Evolutionary conservation across 73 alveolate species (phyloP).

Genomic region (Breviolum minutum): DNA sequence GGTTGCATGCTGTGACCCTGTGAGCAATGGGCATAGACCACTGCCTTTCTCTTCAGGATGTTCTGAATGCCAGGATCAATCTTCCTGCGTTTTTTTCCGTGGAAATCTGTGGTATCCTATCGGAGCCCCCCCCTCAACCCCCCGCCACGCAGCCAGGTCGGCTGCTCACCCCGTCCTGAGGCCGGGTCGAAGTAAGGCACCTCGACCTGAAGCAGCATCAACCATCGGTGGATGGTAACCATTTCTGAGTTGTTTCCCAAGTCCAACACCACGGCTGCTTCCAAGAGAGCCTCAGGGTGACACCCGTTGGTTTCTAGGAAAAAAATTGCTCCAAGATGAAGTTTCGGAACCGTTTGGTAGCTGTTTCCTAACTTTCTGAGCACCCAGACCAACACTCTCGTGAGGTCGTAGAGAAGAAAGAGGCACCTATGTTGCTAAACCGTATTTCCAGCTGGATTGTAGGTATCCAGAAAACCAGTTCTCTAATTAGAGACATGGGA

Average conservation of each 20-base stretch:
- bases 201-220: not conserved
- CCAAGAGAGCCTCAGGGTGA: not conserved
- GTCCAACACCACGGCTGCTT: not conserved
- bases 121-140: too few relatives aligned
- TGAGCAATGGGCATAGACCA: slow-evolving; percentile 83
- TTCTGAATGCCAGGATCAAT: slow-evolving; percentile 77
- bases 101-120: too few relatives aligned
- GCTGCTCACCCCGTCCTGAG: not conserved
- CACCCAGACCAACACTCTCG: slow-evolving; percentile 24
- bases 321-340: not conserved
- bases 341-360: not conserved
- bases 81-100: too few relatives aligned
- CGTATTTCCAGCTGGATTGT: too few relatives aligned
- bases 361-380: not conserved
- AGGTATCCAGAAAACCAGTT: not conserved
- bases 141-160: too few relatives aligned
- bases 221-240: too few relatives aligned
- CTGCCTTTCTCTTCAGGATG: slow-evolving; percentile 69
- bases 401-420: slow-evolving; percentile 42
- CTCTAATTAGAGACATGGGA: too few relatives aligned
- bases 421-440: not conserved
- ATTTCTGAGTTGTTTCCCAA: not conserved
- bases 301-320: not conserved
- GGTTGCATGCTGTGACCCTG: slow-evolving; percentile 88
- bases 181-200: slow-evolving; percentile 66